Evolutionary conservation across 495 filamentous ascomycete species (phyloP), one percentile per base, ranked within the genome.

Genomic region (Annulohypoxylon maeteangense): DNA sequence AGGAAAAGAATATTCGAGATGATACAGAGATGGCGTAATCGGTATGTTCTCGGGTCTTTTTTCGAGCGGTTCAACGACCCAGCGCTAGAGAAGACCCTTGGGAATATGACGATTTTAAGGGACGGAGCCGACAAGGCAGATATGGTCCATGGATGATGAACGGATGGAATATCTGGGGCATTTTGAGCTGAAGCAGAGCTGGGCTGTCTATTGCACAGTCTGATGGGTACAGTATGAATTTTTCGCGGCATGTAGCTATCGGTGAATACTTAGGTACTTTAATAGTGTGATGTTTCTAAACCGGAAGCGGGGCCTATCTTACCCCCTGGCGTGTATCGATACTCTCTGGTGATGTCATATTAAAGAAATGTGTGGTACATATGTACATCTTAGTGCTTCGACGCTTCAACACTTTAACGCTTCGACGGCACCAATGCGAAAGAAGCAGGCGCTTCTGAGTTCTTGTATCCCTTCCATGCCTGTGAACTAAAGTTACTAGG

Each of bases 11-110:
- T 59, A 51, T 51, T 66, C 48, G 48, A 68, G 29, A 48, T 22
- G 47, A 72, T 25, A 42, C n/a, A 38, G 27, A 29, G 61, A 73
- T 73, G 70, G 70, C 70, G 70, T 73, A 73, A 73, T 73, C 70
- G 61, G 65, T 62, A 69, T 44, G 62, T 58, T 18, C 65, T 73
- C 65, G 70, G 70, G 44, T 68, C 62, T 66, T 69, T 69, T 73
- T 31, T 62, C 2, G 34, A 31, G 44, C 29, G 70, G 65, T 73
- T 73, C 65, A 66, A 65, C 58, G 61, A 54, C 64, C 36, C 57
- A 51, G 55, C 60, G 67, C 67, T 57, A 25, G 44, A 38, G 54
- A 47, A 31, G 14, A 29, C 38, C n/a, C 42, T 62, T 61, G 23
- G 69, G 58, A 72, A 66, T 34, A 73, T 69, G 65, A 73, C 70